Evolutionary conservation across 345 rosid species (phyloP).

Genomic region (Leavenworthia alabamica): DNA sequence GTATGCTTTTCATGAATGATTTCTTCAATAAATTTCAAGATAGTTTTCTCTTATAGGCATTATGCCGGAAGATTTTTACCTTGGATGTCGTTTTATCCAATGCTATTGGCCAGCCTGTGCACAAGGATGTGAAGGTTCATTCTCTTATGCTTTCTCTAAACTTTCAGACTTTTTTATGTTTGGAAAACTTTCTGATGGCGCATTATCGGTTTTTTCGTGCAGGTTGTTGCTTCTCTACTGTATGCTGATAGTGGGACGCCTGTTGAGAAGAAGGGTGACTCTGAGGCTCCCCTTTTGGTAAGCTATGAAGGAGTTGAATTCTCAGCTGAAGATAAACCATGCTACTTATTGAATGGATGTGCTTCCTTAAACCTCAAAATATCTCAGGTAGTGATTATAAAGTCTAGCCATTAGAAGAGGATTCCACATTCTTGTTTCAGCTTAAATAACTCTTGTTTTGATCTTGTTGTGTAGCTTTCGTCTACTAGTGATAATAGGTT

Average conservation of each 20-base stretch:
- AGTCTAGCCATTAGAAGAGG: background rate
- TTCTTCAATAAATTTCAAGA: background rate
- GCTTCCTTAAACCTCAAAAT: conserved; percentile 78
- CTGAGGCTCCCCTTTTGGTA: conserved; percentile 66
- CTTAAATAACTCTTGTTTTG: background rate
- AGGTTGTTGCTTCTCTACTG: conserved; percentile 68
- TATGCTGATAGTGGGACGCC: conserved; percentile 61
- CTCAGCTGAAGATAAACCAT: conserved; percentile 53
- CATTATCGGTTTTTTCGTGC: conserved; percentile 4
- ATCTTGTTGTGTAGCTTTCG: conserved; percentile 53
- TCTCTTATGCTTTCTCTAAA: conserved; percentile 11
- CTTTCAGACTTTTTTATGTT: background rate
- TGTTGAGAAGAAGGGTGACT: conserved; percentile 63
- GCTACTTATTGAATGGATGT: conserved; percentile 54
- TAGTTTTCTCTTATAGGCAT: conserved; percentile 39
- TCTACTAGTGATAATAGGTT: conserved; percentile 71
- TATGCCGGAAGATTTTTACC: conserved; percentile 68
- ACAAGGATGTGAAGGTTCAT: conserved; percentile 64
- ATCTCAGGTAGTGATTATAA: conserved; percentile 49
- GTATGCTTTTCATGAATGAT: background rate
- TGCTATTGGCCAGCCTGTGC: conserved; percentile 50
- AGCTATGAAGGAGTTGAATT: conserved; percentile 74
- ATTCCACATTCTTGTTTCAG: background rate
- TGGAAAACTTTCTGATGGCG: background rate
- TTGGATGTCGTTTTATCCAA: conserved; percentile 64